Evolutionary conservation across 805 yeast genomes (phyloP).

Genomic region (Metschnikowia peoriensis): DNA sequence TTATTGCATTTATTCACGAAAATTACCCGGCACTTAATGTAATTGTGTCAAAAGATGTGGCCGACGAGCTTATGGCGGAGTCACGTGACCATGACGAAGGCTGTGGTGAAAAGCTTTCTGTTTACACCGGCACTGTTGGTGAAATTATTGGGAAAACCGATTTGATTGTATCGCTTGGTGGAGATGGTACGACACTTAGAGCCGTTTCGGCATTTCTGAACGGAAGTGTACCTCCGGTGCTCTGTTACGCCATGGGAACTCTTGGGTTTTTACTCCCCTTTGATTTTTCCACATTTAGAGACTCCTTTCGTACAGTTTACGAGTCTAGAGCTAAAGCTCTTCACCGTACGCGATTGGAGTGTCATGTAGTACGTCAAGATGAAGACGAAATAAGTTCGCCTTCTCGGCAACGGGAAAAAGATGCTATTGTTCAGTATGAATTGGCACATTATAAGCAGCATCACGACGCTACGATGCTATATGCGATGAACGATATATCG

Average conservation of each 20-base stretch:
- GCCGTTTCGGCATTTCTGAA: slow-evolving; percentile 78
- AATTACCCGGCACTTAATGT: slow-evolving; percentile 72
- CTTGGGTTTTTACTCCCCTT: slow-evolving; percentile 88
- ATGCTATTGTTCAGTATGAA: slow-evolving; percentile 17
- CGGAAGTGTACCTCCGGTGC: slow-evolving; percentile 79
- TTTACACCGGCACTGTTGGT: slow-evolving; percentile 57
- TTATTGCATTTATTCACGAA: slow-evolving; percentile 58
- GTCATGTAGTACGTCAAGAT: slow-evolving; percentile 53
- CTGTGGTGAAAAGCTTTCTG: slow-evolving; percentile 1
- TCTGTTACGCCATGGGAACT: slow-evolving; percentile 88
- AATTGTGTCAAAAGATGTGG: slow-evolving; percentile 71
- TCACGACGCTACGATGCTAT: slow-evolving; percentile 40
- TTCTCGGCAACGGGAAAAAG: slow-evolving; percentile 9
- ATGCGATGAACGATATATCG: slow-evolving; percentile 91
- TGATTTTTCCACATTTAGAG: slow-evolving; percentile 60
- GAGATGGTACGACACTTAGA: slow-evolving; percentile 89
- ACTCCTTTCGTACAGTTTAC: slow-evolving; percentile 65
- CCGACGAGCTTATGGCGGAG: slow-evolving; percentile 53
- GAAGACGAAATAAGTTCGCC: slow-evolving; percentile 7
- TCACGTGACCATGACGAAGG: neutral
- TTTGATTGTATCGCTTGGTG: slow-evolving; percentile 85
- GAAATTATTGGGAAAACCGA: slow-evolving; percentile 71
- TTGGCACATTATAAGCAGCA: slow-evolving; percentile 19
- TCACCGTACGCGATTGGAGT: slow-evolving; percentile 75
- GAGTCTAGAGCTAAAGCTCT: slow-evolving; percentile 67